These are phyloP conservation scores for Collybia mongolica DNA, from an alignment of 768 basidiomycete genomes.

Conservation along the genomic window DNA sequence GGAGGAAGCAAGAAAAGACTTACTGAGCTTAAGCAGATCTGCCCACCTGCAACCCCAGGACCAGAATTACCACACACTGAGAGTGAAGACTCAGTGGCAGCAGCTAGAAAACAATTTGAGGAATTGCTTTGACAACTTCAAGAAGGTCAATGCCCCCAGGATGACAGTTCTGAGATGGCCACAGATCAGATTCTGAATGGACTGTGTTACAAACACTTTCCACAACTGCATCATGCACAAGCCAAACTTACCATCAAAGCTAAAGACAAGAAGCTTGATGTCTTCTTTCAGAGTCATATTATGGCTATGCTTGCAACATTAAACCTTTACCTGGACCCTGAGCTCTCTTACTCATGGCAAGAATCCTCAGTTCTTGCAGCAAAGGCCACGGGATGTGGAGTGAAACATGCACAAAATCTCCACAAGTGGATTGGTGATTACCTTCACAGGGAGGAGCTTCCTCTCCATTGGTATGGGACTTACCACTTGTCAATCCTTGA, in stretches of 20 bases:
- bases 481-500: slow-evolving; percentile 21
- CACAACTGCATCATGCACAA: slow-evolving; percentile 12
- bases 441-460: slow-evolving; percentile 17
- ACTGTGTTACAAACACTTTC: slow-evolving; percentile 18
- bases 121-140: neutral
- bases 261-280: slow-evolving; percentile 27
- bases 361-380: slow-evolving; percentile 27
- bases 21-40: neutral
- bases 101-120: neutral
- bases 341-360: slow-evolving; percentile 26
- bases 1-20: neutral
- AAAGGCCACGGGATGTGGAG: slow-evolving; percentile 22
- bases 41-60: neutral
- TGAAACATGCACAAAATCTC: slow-evolving; percentile 24
- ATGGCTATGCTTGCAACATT: slow-evolving; percentile 28
- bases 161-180: neutral
- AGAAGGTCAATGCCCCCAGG: neutral
- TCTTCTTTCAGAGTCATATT: slow-evolving; percentile 26
- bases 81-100: neutral
- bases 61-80: neutral
- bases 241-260: slow-evolving; percentile 14
- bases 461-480: slow-evolving; percentile 21
- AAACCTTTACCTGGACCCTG: slow-evolving; percentile 32
- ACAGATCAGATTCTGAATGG: slow-evolving; percentile 10
- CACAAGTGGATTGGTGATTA: slow-evolving; percentile 24